Base-by-base conservation (phyloP, 2,329 filamentous ascomycete genomes). In the Colletotrichum agaves region DNA sequence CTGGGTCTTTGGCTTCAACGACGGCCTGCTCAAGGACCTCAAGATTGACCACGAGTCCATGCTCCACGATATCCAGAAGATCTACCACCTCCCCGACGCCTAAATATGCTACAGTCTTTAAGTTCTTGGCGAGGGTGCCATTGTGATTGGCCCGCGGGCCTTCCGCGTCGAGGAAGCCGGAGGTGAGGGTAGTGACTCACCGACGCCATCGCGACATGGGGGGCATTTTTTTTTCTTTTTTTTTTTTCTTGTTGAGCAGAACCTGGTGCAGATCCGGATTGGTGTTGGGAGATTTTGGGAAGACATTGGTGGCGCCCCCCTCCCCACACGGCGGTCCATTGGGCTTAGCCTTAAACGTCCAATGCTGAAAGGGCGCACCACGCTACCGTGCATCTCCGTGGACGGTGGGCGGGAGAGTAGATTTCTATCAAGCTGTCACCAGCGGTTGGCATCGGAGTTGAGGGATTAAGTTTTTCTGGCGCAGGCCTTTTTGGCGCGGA, bases 1-100 rank as follows among this genome's bases (percentile, higher is more conserved):
- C 39, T 92, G 90, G 90, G 90, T 92, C 49, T 93, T 93, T 81
- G 88, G 86, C 70, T 89, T 92, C 72, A 79, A 87, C 60, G 88
- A 92, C 73, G 90, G 90, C 10, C 78, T 91, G 73, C 81, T 93
- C 66, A 89, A 87, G 77, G 88, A 91, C 74, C 79, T 91, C 67
- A 82, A 90, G 74, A 82, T 91, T 71, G 84, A 90, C 74, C 88
- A 89, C 71, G 83, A 88, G 78, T 77, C 79, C 12, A 83, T 93
- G 76, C 78, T 91, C 49, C 77, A 76, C 61, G 82, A 84, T 67
- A 86, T 90, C 60, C 86, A 89, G 81, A 90, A 90, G 83, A 88
- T 90, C 73, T 90, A 90, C 78, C 86, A 90, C 76, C 79, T 88
- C 19, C 77, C 77, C 41, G 79, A 81, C 63, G 64, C 64, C 21